phyloP scores from a whole-genome alignment of 306 rosid species.

The Cotoneaster glaucophyllus region DNA sequence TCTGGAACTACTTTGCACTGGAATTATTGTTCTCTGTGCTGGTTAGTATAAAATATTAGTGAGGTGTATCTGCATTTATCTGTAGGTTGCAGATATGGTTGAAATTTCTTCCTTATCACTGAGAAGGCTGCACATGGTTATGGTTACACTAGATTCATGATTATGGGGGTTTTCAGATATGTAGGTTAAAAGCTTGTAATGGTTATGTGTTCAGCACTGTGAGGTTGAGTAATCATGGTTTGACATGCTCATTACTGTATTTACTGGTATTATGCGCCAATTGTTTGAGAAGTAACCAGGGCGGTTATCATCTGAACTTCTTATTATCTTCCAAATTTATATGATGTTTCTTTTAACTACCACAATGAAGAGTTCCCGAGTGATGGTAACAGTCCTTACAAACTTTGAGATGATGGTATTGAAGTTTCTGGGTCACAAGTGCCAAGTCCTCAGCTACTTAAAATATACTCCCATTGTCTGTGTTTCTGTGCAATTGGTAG shows the following conservation, averaged over 20 bases:
- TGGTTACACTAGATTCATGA: slow-evolving; percentile 20
- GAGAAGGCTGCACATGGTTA: slow-evolving; percentile 4
- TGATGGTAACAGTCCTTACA: slow-evolving; percentile 44
- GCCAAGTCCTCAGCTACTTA: slow-evolving; percentile 29
- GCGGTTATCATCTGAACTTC: slow-evolving; percentile 35
- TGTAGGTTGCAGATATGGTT: slow-evolving; percentile 24
- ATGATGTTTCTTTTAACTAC: slow-evolving; percentile 24
- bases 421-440: slow-evolving; percentile 37
- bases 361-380: slow-evolving; percentile 35
- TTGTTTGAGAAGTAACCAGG: slow-evolving; percentile 32
- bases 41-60: slow-evolving; percentile 2
- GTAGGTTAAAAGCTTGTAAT: slow-evolving; percentile 18
- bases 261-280: slow-evolving; percentile 17
- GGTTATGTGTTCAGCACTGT: background rate
- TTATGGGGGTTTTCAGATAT: slow-evolving; percentile 10
- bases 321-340: slow-evolving; percentile 15
- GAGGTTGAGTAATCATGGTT: slow-evolving; percentile 22
- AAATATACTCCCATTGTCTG: slow-evolving; percentile 28
- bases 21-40: slow-evolving; percentile 13
- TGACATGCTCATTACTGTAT: slow-evolving; percentile 18
- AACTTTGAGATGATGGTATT: slow-evolving; percentile 36
- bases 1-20: background rate
- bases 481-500: slow-evolving; percentile 18
- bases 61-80: slow-evolving; percentile 17
- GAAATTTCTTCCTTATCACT: slow-evolving; percentile 14